These are phyloP conservation scores for Apophysomyces ossiformis DNA, from an alignment of 371 early-diverging fungal genomes.

Conservation along the genomic window DNA sequence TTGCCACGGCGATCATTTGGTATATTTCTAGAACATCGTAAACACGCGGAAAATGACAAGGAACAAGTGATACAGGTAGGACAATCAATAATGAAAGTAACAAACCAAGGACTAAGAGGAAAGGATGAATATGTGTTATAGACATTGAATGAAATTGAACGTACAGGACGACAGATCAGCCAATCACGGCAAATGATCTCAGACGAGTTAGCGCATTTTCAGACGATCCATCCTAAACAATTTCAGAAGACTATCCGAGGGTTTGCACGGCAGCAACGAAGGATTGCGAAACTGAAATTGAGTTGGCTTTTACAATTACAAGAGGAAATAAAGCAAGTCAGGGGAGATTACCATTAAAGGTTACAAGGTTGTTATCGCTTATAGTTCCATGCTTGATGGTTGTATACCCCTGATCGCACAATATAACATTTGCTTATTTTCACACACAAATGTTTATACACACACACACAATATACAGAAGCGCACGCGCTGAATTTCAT, in stretches of 20 bases:
- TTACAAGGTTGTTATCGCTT: neutral
- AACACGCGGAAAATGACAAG: slow-evolving; percentile 31
- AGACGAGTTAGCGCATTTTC: slow-evolving; percentile 53
- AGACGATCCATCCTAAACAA: slow-evolving; percentile 35
- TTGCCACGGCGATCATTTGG: slow-evolving; percentile 22
- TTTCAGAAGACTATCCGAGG: slow-evolving; percentile 23
- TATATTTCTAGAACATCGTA: slow-evolving; percentile 36
- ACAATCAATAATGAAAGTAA: neutral
- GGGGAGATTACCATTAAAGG: slow-evolving; percentile 3
- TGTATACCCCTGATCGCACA: slow-evolving; percentile 10
- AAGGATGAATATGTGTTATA: slow-evolving; percentile 7
- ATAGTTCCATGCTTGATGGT: slow-evolving; percentile 8
- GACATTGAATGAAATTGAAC: slow-evolving; percentile 41
- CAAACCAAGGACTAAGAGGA: neutral
- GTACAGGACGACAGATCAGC: slow-evolving; percentile 38
- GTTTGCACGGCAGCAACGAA: slow-evolving; percentile 18
- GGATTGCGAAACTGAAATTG: slow-evolving; percentile 25
- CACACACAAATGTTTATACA: neutral
- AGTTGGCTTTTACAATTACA: slow-evolving; percentile 19
- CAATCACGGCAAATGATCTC: slow-evolving; percentile 50
- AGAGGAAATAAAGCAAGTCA: slow-evolving; percentile 3
- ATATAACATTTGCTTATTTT: neutral
- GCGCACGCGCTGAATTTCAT: neutral
- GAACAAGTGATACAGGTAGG: slow-evolving; percentile 39
- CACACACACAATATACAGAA: neutral